Evolutionary conservation across 2,329 filamentous ascomycete species (phyloP), one percentile per base, ranked within the genome.

Genomic region (Colletotrichum abscissum): DNA sequence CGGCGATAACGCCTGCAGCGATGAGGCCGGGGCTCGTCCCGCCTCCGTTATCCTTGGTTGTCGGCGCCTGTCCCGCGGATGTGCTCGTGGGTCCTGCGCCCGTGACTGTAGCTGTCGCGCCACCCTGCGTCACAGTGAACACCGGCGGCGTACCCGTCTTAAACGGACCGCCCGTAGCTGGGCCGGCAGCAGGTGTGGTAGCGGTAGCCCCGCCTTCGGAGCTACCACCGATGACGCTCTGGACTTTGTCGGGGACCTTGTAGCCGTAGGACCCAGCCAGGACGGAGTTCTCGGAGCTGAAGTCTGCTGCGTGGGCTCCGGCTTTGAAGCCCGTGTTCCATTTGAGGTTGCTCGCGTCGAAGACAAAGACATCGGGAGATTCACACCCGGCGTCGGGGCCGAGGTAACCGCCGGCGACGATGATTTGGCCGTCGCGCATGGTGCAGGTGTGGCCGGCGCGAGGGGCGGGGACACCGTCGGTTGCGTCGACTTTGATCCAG

Each of bases 381-480:
- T 95, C 93, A 79, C 93, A 94, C 4, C 84, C 86, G 9, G 90
- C 84, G 12, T 90, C 84, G 30, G 85, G 82, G 3, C 90, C 91
- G 8, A 92, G 88, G 78, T 93, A 94, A 5, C 93, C 93, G 35
- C 93, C 92, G 1, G 93, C 85, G 1, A 94, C 87, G 2, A 95
- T 84, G 83, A 94, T 92, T 78, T 94, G 92, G 12, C 88, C 89
- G 78, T 94, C 91, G 84, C 91, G 92, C 28, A 93, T 86, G 71
- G 91, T 89, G 80, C 92, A 94, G 0, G 89, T 89, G 78, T 94
- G 92, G 0, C 93, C 93, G 11, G 91, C 90, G 64, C 93, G 86
- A 5, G 88, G 89, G 8, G 88, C 87, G 0, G 92, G 92, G 14
- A 80, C 78, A 6, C 88, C 84, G 1, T 85, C 85, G 76, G 90